Percentiles rank a stretch among this genome's conserved stretches.
Evolutionary conservation across 164 flowering plant species (phyloP).

Genomic region (Macadamia tetraphylla): DNA sequence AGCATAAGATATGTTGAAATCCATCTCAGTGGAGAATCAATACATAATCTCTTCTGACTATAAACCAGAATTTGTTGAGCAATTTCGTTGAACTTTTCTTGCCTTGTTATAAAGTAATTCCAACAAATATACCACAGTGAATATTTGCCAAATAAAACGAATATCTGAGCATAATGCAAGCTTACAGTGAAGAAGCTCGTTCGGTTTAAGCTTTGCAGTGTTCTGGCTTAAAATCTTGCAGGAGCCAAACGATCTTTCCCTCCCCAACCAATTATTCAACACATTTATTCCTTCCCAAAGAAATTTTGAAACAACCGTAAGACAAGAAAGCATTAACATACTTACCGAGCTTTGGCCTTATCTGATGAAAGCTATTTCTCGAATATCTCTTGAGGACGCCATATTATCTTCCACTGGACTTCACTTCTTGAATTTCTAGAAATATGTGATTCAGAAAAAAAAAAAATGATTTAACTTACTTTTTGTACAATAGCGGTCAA

Average conservation of each 20-base stretch:
- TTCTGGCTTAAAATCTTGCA: slow-evolving; percentile 54
- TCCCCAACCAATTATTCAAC: slow-evolving; percentile 79
- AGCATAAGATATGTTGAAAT: slow-evolving; percentile 63
- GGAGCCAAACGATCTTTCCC: slow-evolving; percentile 55
- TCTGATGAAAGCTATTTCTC: slow-evolving; percentile 87
- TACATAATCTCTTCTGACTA: too few relatives aligned
- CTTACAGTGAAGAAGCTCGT: slow-evolving; percentile 66
- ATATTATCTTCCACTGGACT: slow-evolving; percentile 5
- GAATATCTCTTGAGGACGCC: slow-evolving; percentile 55
- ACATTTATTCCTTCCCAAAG: slow-evolving; percentile 80
- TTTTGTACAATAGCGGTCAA: too few relatives aligned
- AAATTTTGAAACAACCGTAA: not conserved
- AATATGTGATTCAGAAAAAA: too few relatives aligned
- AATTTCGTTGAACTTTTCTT: too few relatives aligned
- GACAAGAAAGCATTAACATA: slow-evolving; percentile 15
- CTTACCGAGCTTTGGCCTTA: slow-evolving; percentile 78
- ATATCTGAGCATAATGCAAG: not conserved
- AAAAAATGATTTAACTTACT: too few relatives aligned
- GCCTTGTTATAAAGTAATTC: not conserved
- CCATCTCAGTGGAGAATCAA: slow-evolving; percentile 52
- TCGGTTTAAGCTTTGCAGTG: slow-evolving; percentile 50
- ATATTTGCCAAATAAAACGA: not conserved
- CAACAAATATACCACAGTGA: too few relatives aligned
- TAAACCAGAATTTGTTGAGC: too few relatives aligned
- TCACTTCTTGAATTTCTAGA: too few relatives aligned